These are phyloP conservation scores for Funneliformis caledonium DNA, from an alignment of 371 early-diverging fungal genomes.

Conservation along the genomic window DNA sequence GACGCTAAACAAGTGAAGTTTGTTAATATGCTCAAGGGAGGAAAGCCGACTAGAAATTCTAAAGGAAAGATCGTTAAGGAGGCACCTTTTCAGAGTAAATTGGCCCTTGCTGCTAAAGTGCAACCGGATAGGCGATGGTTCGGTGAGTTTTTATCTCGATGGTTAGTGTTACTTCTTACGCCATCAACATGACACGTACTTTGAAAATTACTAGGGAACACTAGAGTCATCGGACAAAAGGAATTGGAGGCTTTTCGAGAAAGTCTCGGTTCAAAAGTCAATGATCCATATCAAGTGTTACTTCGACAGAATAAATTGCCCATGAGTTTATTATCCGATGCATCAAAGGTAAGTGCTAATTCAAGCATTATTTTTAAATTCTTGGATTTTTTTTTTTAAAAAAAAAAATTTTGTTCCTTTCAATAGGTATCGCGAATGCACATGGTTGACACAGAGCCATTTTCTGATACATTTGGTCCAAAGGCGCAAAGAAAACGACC, in stretches of 20 bases:
- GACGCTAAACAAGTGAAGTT: conserved; percentile 92
- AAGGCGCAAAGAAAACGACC: conserved; percentile 96
- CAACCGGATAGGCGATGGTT: conserved; percentile 98
- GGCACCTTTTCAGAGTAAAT: conserved; percentile 90
- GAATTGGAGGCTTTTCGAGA: conserved; percentile 89
- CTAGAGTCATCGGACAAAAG: conserved; percentile 93
- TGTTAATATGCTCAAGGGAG: conserved; percentile 92
- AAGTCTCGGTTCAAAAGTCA: conserved; percentile 84
- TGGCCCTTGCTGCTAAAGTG: conserved; percentile 82
- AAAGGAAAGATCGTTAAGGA: conserved; percentile 94
- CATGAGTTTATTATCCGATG: conserved; percentile 90
- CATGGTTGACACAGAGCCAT: conserved; percentile 92
- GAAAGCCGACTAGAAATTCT: conserved; percentile 85
- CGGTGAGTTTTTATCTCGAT: conserved; percentile 58
- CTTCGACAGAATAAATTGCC: conserved; percentile 97
- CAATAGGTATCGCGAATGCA: conserved; percentile 74
- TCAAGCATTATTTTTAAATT: background rate
- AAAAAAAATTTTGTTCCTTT: conserved; percentile 68
- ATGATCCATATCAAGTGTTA: conserved; percentile 97
- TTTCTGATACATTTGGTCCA: conserved; percentile 88
- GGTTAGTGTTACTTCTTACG: background rate
- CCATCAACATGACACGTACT: background rate
- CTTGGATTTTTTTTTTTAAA: conserved; percentile 1
- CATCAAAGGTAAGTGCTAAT: conserved; percentile 64
- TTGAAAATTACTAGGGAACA: conserved; percentile 68